A percentile compares a stretch with the other conserved stretches of the same genome.
These are phyloP conservation scores for Tephrocybe rancida DNA, from an alignment of 768 basidiomycete species.

Conservation along the genomic window DNA sequence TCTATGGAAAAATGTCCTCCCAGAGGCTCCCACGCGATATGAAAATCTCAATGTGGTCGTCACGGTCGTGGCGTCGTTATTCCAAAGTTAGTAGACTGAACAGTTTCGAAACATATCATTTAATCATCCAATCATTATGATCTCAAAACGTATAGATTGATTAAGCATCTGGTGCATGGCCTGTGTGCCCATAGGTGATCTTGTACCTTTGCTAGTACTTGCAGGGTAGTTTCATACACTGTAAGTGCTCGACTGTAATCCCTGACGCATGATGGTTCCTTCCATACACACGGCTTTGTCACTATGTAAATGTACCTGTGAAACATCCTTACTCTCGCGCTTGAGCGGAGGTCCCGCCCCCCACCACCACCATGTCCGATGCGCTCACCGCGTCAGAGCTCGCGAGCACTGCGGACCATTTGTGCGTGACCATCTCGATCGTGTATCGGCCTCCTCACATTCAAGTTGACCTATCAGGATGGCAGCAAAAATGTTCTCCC, in stretches of 20 bases:
- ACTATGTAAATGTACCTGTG: not conserved
- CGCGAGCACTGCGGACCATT: constrained; percentile 15
- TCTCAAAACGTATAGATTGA: no score
- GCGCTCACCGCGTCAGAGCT: constrained; percentile 15
- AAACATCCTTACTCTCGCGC: not conserved
- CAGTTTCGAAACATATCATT: no score
- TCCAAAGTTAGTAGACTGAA: no score
- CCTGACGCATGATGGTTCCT: not conserved
- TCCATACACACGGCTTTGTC: constrained; percentile 3
- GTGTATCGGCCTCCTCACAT: not conserved
- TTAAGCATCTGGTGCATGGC: no score
- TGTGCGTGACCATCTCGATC: constrained; percentile 14
- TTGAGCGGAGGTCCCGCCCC: not conserved
- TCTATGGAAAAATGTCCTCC: no score
- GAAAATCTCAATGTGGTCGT: no score
- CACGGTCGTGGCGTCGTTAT: no score
- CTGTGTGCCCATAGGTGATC: not conserved
- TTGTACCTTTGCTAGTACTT: not conserved
- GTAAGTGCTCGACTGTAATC: not conserved
- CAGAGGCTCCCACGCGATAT: no score
- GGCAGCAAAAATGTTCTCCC: constrained; percentile 37
- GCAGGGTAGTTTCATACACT: not conserved
- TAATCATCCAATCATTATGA: no score
- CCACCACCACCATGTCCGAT: constrained; percentile 5
- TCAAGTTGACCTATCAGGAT: constrained; percentile 20